Evolutionary conservation across 2,329 filamentous ascomycete genomes (phyloP), one percentile per base, ranked within the genome.

Genomic region (Diplodia intermedia): DNA sequence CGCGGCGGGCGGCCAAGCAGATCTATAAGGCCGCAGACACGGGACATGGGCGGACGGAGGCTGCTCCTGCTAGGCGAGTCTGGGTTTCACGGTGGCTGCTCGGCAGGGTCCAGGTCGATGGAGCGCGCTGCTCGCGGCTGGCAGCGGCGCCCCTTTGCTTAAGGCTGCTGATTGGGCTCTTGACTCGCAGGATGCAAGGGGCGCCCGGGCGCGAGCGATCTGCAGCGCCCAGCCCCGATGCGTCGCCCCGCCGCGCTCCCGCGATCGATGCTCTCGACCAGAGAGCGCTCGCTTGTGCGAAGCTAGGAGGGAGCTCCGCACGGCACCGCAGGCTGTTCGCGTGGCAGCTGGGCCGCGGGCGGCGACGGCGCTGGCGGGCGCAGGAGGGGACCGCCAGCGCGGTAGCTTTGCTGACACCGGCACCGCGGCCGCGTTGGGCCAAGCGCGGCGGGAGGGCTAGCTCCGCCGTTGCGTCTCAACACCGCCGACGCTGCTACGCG

Each of bases 151-250:
- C 40, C 40, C 57, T 61, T 61, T 29, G 57, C 57, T 61, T 61
- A 49, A 43, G 54, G 23, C 54, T 14, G 26, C 57, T 33, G 40
- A 49, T 49, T 49, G 40, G 54, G 12, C 11, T 1, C 33, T 26
- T 62, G 57, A 62, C 57, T 62, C 57, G 57, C 15, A 50, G 40
- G n/a, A 61, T 50, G 40, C 40, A 62, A 62, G 57, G 57, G 57
- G 57, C 11, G 40, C 2, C 15, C 40, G 33, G 26, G 47, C 23
- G 40, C 57, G 15, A 62, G 40, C 26, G 57, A 62, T 62, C 57
- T 20, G 57, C 57, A 33, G n/a, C 9, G 40, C 9, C 18, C 18
- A 62, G 31, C 9, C 57, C 33, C 4, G 14, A 31, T 43, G 2
- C 38, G 56, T 8, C 57, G 8, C 1, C 40, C 3, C 26, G 29